A percentile compares a stretch with the other conserved stretches of the same genome.
Evolutionary conservation across 352 stramenopile genomes (phyloP).

Genomic region (Detonula confervacea): DNA sequence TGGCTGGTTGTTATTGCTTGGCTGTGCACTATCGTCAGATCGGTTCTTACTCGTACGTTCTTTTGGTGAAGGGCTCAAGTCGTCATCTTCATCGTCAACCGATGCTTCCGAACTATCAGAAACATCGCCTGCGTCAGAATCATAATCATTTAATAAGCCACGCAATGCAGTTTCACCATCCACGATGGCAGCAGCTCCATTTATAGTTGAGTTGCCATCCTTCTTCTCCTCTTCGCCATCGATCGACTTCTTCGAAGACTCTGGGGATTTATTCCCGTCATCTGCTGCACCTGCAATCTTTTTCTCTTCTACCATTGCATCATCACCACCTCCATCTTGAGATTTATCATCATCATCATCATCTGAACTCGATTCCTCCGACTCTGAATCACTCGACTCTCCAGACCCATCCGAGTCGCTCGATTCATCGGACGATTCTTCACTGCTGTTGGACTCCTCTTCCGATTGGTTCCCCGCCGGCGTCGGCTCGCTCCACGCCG

Average conservation of each 20-base stretch:
- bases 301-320: constrained; percentile 1
- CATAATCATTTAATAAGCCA: constrained; percentile 25
- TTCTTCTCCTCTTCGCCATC: constrained; percentile 1
- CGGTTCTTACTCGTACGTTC: background rate
- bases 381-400: constrained; percentile 14
- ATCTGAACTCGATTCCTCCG: constrained; percentile 1
- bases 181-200: constrained; percentile 11
- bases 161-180: background rate
- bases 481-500: constrained; percentile 33
- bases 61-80: background rate
- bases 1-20: constrained; percentile 9
- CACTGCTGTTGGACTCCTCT: background rate
- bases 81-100: constrained; percentile 50
- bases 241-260: background rate
- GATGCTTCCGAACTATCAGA: constrained; percentile 54
- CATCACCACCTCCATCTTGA: constrained; percentile 8
- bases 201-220: background rate
- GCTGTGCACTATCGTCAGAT: constrained; percentile 13
- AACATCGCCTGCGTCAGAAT: constrained; percentile 58
- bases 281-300: background rate
- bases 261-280: background rate
- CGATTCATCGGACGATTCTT: constrained; percentile 7
- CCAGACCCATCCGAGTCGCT: constrained; percentile 24
- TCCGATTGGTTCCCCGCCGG: too few species aligned
- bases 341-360: constrained; percentile 24